A percentile compares a stretch with the other conserved stretches of the same genome.
Conservation (phyloP, 2,329 filamentous ascomycete genomes). For the Hypoxylon sp. region DNA sequence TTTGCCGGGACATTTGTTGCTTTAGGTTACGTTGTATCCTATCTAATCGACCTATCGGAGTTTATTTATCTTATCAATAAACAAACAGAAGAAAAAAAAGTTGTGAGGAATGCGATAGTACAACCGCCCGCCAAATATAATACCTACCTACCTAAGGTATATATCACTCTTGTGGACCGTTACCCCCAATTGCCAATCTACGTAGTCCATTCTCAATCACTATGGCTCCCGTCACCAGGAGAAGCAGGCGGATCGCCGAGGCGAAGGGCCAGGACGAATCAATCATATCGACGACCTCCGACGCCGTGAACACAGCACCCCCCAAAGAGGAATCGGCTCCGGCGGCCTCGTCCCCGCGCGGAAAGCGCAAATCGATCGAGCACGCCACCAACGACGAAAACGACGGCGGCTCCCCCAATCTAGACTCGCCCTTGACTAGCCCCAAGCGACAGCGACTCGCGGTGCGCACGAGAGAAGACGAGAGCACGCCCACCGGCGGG, state of each 20-base stretch:
- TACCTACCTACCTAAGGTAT: not conserved
- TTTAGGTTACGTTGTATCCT: not conserved
- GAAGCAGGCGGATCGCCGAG: conserved; percentile 35
- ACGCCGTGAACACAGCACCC: conserved; percentile 10
- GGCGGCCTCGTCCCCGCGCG: conserved; percentile 28
- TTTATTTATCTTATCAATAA: conserved; percentile 43
- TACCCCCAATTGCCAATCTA: not conserved
- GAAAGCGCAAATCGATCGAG: conserved; percentile 37
- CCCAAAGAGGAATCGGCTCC: conserved; percentile 30
- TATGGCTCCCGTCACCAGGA: conserved; percentile 48
- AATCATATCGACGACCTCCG: not conserved
- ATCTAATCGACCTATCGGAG: conserved; percentile 29
- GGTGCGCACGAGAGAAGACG: conserved; percentile 42
- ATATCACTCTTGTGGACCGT: not conserved
- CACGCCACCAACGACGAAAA: conserved; percentile 18
- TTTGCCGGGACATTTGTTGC: conserved; percentile 14
- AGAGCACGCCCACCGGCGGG: conserved; percentile 21
- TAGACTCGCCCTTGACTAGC: conserved; percentile 19
- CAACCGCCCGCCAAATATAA: conserved; percentile 20
- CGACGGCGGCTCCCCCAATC: conserved; percentile 1
- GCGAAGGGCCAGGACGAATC: conserved; percentile 9
- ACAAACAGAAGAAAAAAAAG: conserved; percentile 44
- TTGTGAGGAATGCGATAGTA: conserved; percentile 15
- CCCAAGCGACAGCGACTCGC: conserved; percentile 44
- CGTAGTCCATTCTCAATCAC: not conserved